phyloP scores from a whole-genome alignment of 352 stramenopile genomes.

The Pythium biforme region DNA sequence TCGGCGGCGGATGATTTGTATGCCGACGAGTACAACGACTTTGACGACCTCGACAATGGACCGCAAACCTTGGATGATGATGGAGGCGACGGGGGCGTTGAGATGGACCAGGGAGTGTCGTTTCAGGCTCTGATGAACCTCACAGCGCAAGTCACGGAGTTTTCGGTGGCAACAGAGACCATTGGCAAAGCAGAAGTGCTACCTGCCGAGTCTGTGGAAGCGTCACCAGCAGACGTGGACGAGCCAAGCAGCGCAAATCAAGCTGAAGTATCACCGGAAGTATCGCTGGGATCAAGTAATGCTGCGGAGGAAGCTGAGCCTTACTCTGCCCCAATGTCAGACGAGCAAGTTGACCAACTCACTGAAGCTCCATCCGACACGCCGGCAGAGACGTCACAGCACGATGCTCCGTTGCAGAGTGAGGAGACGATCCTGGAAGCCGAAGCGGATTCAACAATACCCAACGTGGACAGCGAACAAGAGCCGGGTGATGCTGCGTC shows the following conservation, averaged over 20 bases:
- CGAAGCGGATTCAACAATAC: neutral
- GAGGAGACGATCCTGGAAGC: neutral
- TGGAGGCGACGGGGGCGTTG: neutral
- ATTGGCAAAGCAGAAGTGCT: neutral
- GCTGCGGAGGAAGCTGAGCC: neutral
- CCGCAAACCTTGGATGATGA: constrained; percentile 20
- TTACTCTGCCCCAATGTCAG: neutral
- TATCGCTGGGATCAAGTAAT: neutral
- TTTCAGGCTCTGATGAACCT: constrained; percentile 28
- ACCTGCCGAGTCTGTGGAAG: neutral
- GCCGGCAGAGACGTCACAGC: too few species aligned
- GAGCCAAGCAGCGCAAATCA: neutral
- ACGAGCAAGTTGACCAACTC: neutral
- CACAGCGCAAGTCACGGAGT: constrained; percentile 23
- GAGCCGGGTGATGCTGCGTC: neutral
- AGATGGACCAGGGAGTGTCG: constrained; percentile 11
- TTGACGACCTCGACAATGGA: constrained; percentile 35
- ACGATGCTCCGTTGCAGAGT: neutral
- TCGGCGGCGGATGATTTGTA: constrained; percentile 47
- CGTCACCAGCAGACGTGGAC: neutral
- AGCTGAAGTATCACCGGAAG: neutral
- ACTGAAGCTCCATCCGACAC: neutral
- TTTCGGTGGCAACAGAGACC: constrained; percentile 6
- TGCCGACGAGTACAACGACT: constrained; percentile 53
- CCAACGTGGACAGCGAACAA: neutral